Conservation (phyloP, 225 moss, liverwort and hornwort genomes). For the Rhytidiadelphus loreus region DNA sequence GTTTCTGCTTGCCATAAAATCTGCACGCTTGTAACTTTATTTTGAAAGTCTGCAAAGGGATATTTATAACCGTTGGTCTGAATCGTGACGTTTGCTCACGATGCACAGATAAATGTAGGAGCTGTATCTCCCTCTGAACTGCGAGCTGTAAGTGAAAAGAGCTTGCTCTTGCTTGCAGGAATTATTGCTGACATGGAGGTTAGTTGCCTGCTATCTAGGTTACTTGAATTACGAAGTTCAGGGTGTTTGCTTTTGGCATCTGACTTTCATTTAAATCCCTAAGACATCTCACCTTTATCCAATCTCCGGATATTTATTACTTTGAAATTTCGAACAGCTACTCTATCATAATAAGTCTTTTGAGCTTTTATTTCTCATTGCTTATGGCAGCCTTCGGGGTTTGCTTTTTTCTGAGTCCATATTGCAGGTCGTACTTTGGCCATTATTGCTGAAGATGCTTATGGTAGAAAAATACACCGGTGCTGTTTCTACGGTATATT, state of each 20-base stretch:
- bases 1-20: background rate
- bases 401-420: background rate
- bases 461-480: slow-evolving; percentile 23
- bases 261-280: background rate
- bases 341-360: background rate
- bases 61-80: background rate
- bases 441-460: slow-evolving; percentile 39
- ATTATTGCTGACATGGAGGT: slow-evolving; percentile 87
- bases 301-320: background rate
- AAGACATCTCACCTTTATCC: background rate
- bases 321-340: background rate
- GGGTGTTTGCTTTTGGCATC: background rate
- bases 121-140: slow-evolving; percentile 86
- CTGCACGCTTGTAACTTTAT: background rate
- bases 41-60: background rate
- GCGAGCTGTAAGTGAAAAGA: slow-evolving; percentile 67
- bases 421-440: slow-evolving; percentile 44
- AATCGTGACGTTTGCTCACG: background rate
- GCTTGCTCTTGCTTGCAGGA: slow-evolving; percentile 50
- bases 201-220: background rate
- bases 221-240: background rate
- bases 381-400: background rate
- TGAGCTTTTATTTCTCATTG: background rate
- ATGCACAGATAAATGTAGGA: slow-evolving; percentile 73
- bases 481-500: slow-evolving; percentile 34